phyloP scores from a whole-genome alignment of 805 yeast genomes.

The Clavispora carvajalis region DNA sequence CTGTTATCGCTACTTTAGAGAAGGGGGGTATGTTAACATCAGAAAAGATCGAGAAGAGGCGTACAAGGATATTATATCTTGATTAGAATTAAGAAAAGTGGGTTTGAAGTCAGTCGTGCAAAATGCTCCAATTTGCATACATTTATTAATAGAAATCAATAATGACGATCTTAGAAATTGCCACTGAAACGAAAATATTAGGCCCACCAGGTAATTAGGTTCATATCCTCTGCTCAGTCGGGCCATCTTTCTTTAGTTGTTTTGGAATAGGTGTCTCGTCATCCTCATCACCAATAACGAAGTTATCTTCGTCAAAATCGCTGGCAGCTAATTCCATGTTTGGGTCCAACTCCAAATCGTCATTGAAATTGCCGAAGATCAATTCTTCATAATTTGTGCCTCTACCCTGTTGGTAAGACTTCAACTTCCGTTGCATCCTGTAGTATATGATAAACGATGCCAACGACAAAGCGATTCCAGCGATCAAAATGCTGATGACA shows the following conservation, averaged over 20 bases:
- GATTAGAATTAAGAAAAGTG: slow-evolving; percentile 12
- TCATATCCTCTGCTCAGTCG: no score
- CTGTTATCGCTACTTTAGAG: slow-evolving; percentile 20
- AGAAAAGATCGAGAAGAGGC: slow-evolving; percentile 39
- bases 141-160: background rate
- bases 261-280: slow-evolving; percentile 5
- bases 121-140: background rate
- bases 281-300: slow-evolving; percentile 35
- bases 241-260: no score
- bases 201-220: no score
- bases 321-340: slow-evolving; percentile 33
- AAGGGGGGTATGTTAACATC: slow-evolving; percentile 13
- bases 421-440: slow-evolving; percentile 41
- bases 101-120: background rate
- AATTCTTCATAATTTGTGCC: slow-evolving; percentile 24
- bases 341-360: slow-evolving; percentile 25
- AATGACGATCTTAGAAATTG: background rate
- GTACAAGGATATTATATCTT: slow-evolving; percentile 36
- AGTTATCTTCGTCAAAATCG: slow-evolving; percentile 37
- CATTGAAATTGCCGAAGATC: slow-evolving; percentile 38
- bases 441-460: slow-evolving; percentile 67
- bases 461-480: slow-evolving; percentile 47
- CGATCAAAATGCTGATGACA: slow-evolving; percentile 51
- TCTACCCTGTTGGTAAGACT: slow-evolving; percentile 19
- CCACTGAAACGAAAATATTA: no score